Conservation (phyloP, 441 rosid genomes). For the Mallotus repandus region DNA sequence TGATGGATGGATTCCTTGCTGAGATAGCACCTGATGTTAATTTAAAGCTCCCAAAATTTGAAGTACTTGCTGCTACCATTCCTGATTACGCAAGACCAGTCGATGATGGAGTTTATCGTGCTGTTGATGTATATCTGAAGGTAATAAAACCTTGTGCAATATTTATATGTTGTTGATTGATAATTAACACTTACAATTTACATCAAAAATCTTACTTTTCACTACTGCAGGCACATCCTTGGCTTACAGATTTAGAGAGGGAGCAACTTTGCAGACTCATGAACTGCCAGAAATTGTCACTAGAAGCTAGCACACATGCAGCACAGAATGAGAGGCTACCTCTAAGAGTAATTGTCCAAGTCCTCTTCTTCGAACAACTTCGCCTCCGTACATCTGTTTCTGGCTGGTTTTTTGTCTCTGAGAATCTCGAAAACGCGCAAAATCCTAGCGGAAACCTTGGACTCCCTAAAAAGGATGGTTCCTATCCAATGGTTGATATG, state of each 20-base stretch:
- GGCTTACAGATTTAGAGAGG: conserved; percentile 76
- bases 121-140: conserved; percentile 84
- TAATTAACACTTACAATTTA: neutral
- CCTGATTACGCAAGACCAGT: conserved; percentile 84
- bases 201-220: conserved; percentile 5
- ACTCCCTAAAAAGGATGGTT: conserved; percentile 30
- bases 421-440: conserved; percentile 44
- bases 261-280: conserved; percentile 76
- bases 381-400: conserved; percentile 76
- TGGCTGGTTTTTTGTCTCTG: conserved; percentile 69
- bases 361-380: conserved; percentile 90
- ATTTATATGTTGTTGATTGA: neutral
- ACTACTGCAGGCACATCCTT: conserved; percentile 74
- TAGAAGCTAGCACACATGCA: conserved; percentile 95
- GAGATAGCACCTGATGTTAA: conserved; percentile 94
- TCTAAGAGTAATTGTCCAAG: conserved; percentile 79
- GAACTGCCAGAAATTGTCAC: conserved; percentile 90
- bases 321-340: conserved; percentile 96
- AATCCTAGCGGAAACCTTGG: conserved; percentile 40
- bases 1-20: conserved; percentile 81
- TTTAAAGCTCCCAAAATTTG: conserved; percentile 74
- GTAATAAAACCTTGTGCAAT: conserved; percentile 30
- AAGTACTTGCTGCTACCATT: conserved; percentile 63
- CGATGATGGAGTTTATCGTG: conserved; percentile 89
- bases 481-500: conserved; percentile 38